Base-by-base conservation (phyloP, 164 flowering plant species). In the Chloranthus sessilifolius region DNA sequence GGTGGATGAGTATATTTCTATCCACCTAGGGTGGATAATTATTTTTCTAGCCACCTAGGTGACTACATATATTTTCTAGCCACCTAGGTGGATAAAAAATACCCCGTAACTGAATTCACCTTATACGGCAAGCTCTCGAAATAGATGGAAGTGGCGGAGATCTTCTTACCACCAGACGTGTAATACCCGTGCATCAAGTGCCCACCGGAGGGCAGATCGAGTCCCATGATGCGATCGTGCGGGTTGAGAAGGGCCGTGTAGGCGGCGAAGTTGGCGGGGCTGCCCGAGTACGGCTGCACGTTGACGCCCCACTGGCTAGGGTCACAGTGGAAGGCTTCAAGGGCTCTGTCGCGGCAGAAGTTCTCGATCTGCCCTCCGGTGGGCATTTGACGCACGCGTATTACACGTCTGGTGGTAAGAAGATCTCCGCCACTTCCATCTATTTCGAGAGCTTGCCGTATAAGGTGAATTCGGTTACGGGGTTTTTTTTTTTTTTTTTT, bases 391-490 rank as follows among this genome's bases (percentile, higher is more conserved):
- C 99, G 0, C 99, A 92, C 38, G 99, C 97, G 16, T 92, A 92
- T 60, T 92, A 92, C 52, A 88, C 99, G 7, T 79, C 97, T 19
- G 81, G 82, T 0, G 97, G 97, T 47, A 94, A 89, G 81, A 89
- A 87, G 85, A 87, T 94, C 41, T 84, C 95, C 1, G 99, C 97
- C 0, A 94, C 99, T 23, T 85, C 95, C 19, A 92, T 92, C 50
- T 92, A 92, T 67, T 92, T 92, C 40, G 99, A 92, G 89, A 92
- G 99, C 43, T 65, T 92, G 82, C 99, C 99, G 0, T 92, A 92
- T 33, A 92, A 92, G 97, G 95, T 92, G 47, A 69, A 71, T 57
- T 65, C 75, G 1, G 19, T 56, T 2, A 89, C 92, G 30, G 97
- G 99, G 43, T 85, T n/a, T n/a, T n/a, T n/a, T n/a, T n/a, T n/a